A percentile compares a stretch with the other conserved stretches of the same genome.
These are phyloP conservation scores for Penicillium sp. DNA, from an alignment of 2,329 filamentous ascomycete species.

Conservation along the genomic window DNA sequence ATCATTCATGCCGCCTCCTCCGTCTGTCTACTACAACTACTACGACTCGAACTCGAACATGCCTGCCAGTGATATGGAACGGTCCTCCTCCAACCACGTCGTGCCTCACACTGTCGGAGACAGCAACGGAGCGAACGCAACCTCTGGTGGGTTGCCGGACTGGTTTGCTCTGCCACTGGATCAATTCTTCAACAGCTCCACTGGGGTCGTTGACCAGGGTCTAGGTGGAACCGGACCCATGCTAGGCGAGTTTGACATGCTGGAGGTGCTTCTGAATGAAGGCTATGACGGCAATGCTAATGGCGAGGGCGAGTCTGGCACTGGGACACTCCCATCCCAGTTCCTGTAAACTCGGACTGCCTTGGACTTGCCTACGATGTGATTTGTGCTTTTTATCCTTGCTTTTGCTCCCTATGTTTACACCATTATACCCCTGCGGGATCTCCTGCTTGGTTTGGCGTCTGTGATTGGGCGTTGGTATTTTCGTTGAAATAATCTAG, in stretches of 20 bases:
- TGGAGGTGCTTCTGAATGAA: constrained; percentile 45
- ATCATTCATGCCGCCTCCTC: constrained; percentile 45
- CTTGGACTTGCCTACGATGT: constrained; percentile 1
- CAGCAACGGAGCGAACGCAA: constrained; percentile 20
- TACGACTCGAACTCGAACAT: constrained; percentile 37
- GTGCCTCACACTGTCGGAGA: constrained; percentile 28
- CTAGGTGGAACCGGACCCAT: constrained; percentile 59
- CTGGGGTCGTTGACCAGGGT: constrained; percentile 46
- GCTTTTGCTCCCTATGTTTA: neutral
- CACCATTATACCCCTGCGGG: constrained; percentile 20
- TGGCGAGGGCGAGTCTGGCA: constrained; percentile 20
- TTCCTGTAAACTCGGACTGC: constrained; percentile 18
- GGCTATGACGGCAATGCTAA: constrained; percentile 32
- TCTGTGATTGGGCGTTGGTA: constrained; percentile 10
- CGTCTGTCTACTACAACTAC: constrained; percentile 44
- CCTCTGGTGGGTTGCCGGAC: constrained; percentile 42
- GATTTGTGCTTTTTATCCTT: constrained; percentile 2
- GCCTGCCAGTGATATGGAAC: constrained; percentile 29
- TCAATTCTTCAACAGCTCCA: constrained; percentile 51
- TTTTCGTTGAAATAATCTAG: constrained; percentile 12
- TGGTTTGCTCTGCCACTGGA: constrained; percentile 60
- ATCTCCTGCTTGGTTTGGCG: constrained; percentile 12
- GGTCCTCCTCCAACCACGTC: constrained; percentile 23
- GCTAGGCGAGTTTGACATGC: constrained; percentile 50
- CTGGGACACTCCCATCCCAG: constrained; percentile 23